A percentile compares a stretch with the other conserved stretches of the same genome.
These are phyloP conservation scores for Cynanchum wilfordii DNA, from an alignment of 257 asterid genomes.

Conservation along the genomic window DNA sequence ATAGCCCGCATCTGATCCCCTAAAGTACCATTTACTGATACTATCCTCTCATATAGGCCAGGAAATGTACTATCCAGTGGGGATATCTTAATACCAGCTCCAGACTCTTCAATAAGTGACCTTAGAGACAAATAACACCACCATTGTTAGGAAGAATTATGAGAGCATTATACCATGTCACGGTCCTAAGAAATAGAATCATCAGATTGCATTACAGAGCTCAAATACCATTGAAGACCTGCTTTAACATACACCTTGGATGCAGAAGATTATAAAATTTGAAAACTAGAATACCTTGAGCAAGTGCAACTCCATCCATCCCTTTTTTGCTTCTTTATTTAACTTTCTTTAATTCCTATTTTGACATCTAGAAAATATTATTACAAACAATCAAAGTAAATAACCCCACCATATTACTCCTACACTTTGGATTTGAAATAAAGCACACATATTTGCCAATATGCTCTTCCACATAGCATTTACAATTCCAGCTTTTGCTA, in stretches of 20 bases:
- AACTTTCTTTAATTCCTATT: not conserved
- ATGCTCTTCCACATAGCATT: no score
- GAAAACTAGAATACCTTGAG: not conserved
- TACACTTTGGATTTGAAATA: no score
- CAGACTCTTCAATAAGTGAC: constrained; percentile 23
- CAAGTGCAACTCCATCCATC: not conserved
- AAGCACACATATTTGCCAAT: no score
- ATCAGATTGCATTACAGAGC: not conserved
- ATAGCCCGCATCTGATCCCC: constrained; percentile 24
- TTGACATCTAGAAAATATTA: not conserved
- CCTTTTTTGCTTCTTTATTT: no score
- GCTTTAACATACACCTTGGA: constrained; percentile 7
- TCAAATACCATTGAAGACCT: not conserved
- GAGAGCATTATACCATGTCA: not conserved
- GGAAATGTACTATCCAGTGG: constrained; percentile 17
- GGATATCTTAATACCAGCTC: constrained; percentile 21
- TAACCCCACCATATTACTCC: no score
- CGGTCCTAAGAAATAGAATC: not conserved
- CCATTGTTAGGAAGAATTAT: not conserved
- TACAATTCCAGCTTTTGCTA: no score
- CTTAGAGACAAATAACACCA: constrained; percentile 16
- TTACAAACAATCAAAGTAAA: no score
- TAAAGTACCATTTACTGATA: constrained; percentile 16
- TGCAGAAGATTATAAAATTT: not conserved
- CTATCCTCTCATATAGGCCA: constrained; percentile 20